phyloP scores from a whole-genome alignment of 2,329 filamentous ascomycete genomes.

The Boeremia exigua region DNA sequence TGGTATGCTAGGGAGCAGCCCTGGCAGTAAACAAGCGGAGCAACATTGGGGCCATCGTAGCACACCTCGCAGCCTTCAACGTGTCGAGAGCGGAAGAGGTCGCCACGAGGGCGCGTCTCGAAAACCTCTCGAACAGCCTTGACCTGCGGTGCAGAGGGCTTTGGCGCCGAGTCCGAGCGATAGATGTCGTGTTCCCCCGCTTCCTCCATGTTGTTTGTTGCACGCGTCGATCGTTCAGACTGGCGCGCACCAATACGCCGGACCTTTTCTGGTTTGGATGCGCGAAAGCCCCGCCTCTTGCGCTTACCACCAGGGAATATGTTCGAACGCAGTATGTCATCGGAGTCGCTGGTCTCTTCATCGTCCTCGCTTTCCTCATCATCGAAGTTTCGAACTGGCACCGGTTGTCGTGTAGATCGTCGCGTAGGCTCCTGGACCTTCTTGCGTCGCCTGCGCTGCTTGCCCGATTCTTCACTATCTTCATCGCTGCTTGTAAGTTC shows the following conservation, averaged over 20 bases:
- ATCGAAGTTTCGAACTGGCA: slow-evolving; percentile 18
- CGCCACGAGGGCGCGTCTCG: slow-evolving; percentile 63
- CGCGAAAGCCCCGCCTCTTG: slow-evolving; percentile 33
- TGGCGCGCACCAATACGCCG: slow-evolving; percentile 46
- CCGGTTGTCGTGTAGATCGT: slow-evolving; percentile 35
- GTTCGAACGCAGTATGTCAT: slow-evolving; percentile 51
- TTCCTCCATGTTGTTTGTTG: slow-evolving; percentile 59
- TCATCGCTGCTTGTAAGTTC: slow-evolving; percentile 32
- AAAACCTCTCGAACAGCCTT: slow-evolving; percentile 75
- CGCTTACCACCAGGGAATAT: slow-evolving; percentile 48
- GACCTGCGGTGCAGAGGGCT: slow-evolving; percentile 58
- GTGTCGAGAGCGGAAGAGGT: slow-evolving; percentile 74
- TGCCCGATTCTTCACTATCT: slow-evolving; percentile 20
- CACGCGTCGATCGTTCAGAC: slow-evolving; percentile 55
- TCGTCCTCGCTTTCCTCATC: slow-evolving; percentile 31
- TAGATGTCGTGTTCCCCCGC: slow-evolving; percentile 65
- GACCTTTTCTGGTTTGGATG: slow-evolving; percentile 24
- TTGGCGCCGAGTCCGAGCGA: slow-evolving; percentile 52
- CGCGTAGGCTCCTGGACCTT: slow-evolving; percentile 32
- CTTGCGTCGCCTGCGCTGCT: slow-evolving; percentile 24
- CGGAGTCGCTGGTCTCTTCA: slow-evolving; percentile 41
- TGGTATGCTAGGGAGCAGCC: slow-evolving; percentile 88
- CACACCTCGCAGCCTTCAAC: slow-evolving; percentile 76
- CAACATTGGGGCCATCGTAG: slow-evolving; percentile 64
- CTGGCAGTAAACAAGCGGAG: slow-evolving; percentile 83